Evolutionary conservation across 2,329 filamentous ascomycete species (phyloP).

Genomic region (Aphanocladium album): DNA sequence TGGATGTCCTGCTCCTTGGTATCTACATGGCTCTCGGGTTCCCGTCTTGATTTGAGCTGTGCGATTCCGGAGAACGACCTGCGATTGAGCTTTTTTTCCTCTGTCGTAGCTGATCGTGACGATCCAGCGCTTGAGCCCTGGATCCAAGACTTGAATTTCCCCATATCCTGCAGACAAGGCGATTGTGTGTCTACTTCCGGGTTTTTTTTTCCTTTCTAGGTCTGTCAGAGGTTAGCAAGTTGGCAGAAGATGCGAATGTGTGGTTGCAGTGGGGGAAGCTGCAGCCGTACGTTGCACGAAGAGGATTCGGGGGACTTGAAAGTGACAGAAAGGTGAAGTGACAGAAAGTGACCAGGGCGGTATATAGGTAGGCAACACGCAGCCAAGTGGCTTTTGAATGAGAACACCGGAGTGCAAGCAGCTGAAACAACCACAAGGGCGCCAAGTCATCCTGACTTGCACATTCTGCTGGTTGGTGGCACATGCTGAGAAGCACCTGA

Average conservation of each 20-base stretch:
- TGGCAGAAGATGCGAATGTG: neutral
- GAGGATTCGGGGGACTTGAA: neutral
- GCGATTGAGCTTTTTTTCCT: conserved; percentile 10
- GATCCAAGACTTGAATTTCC: conserved; percentile 13
- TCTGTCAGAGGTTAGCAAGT: neutral
- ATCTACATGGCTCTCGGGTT: neutral
- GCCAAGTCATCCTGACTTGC: neutral
- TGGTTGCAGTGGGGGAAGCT: neutral
- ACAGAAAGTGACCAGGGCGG: neutral
- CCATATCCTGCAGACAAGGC: neutral
- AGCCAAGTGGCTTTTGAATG: neutral
- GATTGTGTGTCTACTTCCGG: neutral
- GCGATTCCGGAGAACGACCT: conserved; percentile 8
- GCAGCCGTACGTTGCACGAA: neutral
- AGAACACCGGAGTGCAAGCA: neutral
- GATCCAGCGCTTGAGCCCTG: conserved; percentile 8
- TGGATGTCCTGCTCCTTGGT: neutral
- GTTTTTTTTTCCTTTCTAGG: neutral
- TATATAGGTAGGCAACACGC: neutral
- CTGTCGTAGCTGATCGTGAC: neutral
- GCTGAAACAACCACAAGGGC: neutral
- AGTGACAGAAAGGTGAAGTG: neutral
- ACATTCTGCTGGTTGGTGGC: neutral
- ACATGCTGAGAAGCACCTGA: neutral
- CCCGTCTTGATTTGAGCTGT: conserved; percentile 1